Percentiles rank a stretch among this genome's conserved stretches.
These are phyloP conservation scores for Tetragonia tetragonoides DNA, from an alignment of 148 eudicot species.

Conservation along the genomic window DNA sequence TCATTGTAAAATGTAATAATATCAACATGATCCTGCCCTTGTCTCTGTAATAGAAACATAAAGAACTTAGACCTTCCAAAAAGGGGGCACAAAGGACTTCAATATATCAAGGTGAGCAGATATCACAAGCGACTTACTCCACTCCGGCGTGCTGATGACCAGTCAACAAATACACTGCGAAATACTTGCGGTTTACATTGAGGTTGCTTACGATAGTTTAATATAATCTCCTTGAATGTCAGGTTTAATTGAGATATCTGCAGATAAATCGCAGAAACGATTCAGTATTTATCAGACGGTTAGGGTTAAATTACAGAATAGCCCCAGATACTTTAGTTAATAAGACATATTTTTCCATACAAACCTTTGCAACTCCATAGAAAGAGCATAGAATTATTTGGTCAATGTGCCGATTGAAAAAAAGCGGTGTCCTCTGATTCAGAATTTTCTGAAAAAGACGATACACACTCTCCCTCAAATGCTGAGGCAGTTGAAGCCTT, in stretches of 20 bases:
- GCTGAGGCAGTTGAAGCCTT: constrained; percentile 69
- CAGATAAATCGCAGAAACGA: constrained; percentile 15
- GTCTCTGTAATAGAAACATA: constrained; percentile 47
- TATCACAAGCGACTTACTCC: constrained; percentile 46
- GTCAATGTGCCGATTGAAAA: constrained; percentile 88
- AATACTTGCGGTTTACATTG: constrained; percentile 89
- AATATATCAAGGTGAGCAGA: constrained; percentile 2
- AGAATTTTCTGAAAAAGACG: constrained; percentile 82
- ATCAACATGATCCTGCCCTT: constrained; percentile 83
- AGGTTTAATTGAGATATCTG: constrained; percentile 82
- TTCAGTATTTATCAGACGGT: background rate
- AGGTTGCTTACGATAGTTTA: constrained; percentile 86
- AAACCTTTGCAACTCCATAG: constrained; percentile 96
- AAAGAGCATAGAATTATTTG: constrained; percentile 91
- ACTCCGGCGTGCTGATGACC: constrained; percentile 63
- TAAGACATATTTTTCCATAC: background rate
- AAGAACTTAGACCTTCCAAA: constrained; percentile 19
- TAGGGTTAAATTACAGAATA: background rate
- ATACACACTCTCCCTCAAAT: constrained; percentile 76
- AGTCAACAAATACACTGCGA: constrained; percentile 83
- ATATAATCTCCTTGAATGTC: constrained; percentile 79
- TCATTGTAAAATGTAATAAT: constrained; percentile 95
- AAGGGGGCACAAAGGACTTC: background rate
- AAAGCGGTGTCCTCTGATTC: constrained; percentile 61
- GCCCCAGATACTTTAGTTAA: background rate